A percentile compares a stretch with the other conserved stretches of the same genome.
Conservation (phyloP, 1,139 yeast species). For the Saccharomycopsis hybrid region DNA sequence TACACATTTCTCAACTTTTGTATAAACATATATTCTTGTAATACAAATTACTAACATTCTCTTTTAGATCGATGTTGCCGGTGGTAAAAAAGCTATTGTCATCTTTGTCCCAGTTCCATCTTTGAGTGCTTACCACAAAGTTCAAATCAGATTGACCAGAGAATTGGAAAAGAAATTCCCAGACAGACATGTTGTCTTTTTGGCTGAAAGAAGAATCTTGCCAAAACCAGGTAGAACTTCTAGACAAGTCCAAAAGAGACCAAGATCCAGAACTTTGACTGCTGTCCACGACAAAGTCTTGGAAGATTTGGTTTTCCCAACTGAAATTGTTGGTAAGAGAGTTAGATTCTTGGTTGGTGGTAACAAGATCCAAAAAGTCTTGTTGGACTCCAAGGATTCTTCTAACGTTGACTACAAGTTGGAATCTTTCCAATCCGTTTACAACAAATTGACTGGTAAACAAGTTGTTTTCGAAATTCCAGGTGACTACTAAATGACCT, state of each 20-base stretch:
- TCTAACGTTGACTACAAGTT: conserved; percentile 97
- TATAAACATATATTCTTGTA: too few species aligned
- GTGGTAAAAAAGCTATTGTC: conserved; percentile 98
- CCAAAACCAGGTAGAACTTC: conserved; percentile 93
- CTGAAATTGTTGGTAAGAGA: conserved; percentile 99
- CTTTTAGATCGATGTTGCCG: conserved; percentile 76
- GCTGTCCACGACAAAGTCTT: conserved; percentile 98
- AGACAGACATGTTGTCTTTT: conserved; percentile 98
- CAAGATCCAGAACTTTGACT: conserved; percentile 98
- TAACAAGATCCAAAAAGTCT: conserved; percentile 96
- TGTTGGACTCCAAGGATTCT: conserved; percentile 97
- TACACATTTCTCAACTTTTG: too few species aligned
- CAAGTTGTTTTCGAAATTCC: conserved; percentile 99
- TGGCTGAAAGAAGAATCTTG: conserved; percentile 99
- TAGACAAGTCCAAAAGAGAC: conserved; percentile 96
- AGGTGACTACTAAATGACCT: conserved; percentile 50
- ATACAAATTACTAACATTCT: too few species aligned
- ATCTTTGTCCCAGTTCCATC: conserved; percentile 97
- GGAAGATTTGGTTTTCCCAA: conserved; percentile 99
- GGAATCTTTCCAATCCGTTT: conserved; percentile 98
- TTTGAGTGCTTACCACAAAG: conserved; percentile 91
- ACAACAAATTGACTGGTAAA: conserved; percentile 98
- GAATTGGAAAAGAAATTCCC: conserved; percentile 99
- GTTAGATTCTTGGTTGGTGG: conserved; percentile 99
- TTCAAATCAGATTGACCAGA: conserved; percentile 96